These are phyloP conservation scores for Phenoliferia sp. DNA, from an alignment of 1,284 basidiomycete genomes.

Conservation along the genomic window DNA sequence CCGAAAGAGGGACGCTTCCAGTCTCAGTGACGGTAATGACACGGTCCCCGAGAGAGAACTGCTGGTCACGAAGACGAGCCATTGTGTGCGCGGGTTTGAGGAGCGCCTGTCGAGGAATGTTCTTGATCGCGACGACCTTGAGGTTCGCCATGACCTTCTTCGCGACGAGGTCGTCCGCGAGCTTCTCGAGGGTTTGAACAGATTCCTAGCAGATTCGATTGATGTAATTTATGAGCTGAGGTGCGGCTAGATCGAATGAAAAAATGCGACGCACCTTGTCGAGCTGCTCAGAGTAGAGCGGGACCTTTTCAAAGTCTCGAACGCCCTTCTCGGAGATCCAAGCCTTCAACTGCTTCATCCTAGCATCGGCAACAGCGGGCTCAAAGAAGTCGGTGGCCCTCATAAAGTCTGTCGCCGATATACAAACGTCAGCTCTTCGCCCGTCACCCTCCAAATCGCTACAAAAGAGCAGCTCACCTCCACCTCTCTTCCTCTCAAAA, in stretches of 20 bases:
- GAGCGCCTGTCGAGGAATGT: slow-evolving; percentile 88
- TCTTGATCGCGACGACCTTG: slow-evolving; percentile 85
- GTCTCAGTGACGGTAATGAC: slow-evolving; percentile 90
- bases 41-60: slow-evolving; percentile 88
- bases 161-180: slow-evolving; percentile 63
- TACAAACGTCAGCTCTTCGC: no score
- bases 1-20: slow-evolving; percentile 84
- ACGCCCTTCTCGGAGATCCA: slow-evolving; percentile 88
- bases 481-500: slow-evolving; percentile 50
- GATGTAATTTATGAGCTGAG: not conserved
- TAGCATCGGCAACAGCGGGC: slow-evolving; percentile 59
- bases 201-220: slow-evolving; percentile 55
- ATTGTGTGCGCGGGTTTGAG: slow-evolving; percentile 88
- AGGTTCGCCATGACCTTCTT: slow-evolving; percentile 59
- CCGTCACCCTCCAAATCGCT: no score
- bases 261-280: slow-evolving; percentile 59
- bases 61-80: slow-evolving; percentile 84
- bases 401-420: slow-evolving; percentile 46
- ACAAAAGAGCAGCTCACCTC: slow-evolving; percentile 9
- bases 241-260: not conserved
- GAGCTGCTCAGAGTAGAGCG: slow-evolving; percentile 85
- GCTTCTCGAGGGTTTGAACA: slow-evolving; percentile 68
- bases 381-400: slow-evolving; percentile 69
- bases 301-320: slow-evolving; percentile 84
- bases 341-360: slow-evolving; percentile 68